Conservation (phyloP, 192 early-diverging fungal species). For the Pecoramyces ruminantium region DNA sequence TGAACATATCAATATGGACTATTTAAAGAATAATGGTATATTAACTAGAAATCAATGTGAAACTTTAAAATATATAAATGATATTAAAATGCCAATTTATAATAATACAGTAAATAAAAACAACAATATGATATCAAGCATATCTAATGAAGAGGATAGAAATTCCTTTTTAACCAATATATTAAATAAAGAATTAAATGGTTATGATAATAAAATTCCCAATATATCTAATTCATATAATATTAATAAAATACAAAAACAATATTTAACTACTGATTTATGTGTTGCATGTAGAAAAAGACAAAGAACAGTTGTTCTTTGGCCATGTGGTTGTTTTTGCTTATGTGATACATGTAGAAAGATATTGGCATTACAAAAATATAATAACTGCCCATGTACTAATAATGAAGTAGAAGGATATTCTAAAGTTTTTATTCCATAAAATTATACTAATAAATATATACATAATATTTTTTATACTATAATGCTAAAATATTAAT, state of each 20-base stretch:
- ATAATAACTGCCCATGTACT: background rate
- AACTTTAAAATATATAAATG: background rate
- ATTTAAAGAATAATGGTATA: background rate
- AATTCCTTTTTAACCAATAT: too few relatives aligned
- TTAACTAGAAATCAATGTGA: background rate
- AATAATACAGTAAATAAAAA: background rate
- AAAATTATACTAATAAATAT: too few relatives aligned
- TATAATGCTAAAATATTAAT: too few relatives aligned
- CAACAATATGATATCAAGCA: background rate
- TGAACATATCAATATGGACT: background rate
- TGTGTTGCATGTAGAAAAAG: background rate
- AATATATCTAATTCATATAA: too few relatives aligned
- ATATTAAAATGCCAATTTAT: background rate
- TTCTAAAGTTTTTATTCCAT: background rate
- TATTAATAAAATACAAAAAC: background rate
- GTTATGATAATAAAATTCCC: background rate
- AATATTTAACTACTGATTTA: background rate
- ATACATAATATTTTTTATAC: too few relatives aligned
- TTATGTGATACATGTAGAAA: background rate
- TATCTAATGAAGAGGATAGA: too few relatives aligned
- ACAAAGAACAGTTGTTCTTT: background rate
- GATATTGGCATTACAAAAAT: background rate
- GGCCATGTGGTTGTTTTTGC: background rate
- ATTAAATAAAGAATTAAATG: background rate
- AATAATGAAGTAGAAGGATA: background rate